Percentiles rank a stretch among this genome's conserved stretches.
These are phyloP conservation scores for Boletus edulis DNA, from an alignment of 768 basidiomycete species.

Conservation along the genomic window DNA sequence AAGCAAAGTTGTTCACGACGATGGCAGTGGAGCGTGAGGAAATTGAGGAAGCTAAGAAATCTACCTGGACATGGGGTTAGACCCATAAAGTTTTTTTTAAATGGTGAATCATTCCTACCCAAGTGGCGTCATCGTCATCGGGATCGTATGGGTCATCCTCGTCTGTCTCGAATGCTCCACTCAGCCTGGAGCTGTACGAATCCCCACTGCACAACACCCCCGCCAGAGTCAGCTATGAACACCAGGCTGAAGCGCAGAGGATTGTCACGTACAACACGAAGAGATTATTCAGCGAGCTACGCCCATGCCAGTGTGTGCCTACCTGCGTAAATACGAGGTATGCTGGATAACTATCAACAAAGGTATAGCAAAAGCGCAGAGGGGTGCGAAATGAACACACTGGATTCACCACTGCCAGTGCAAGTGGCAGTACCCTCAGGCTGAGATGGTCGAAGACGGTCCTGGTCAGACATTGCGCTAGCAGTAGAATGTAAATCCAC, in stretches of 20 bases:
- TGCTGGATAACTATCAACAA: background rate
- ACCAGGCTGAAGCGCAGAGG: background rate
- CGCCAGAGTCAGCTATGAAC: background rate
- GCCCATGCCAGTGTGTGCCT: slow-evolving; percentile 1
- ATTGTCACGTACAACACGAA: slow-evolving; percentile 7
- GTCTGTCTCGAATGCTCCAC: background rate
- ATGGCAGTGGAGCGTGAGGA: background rate
- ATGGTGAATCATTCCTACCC: slow-evolving; percentile 2
- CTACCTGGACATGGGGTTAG: background rate
- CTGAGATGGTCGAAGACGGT: background rate
- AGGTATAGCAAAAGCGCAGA: background rate
- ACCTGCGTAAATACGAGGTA: background rate
- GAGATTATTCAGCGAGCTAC: slow-evolving; percentile 1
- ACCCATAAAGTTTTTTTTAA: too few species aligned
- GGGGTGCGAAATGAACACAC: background rate
- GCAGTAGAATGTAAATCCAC: too few species aligned
- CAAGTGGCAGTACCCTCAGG: background rate
- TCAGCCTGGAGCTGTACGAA: slow-evolving; percentile 11
- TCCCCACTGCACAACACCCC: slow-evolving; percentile 4
- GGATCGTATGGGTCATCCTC: background rate
- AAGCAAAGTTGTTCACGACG: slow-evolving; percentile 5
- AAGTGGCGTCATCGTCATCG: slow-evolving; percentile 1
- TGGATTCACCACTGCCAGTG: background rate
- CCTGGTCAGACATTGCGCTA: background rate
- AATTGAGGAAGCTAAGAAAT: slow-evolving; percentile 4